Base-by-base conservation (phyloP, 768 basidiomycete genomes). In the Pleurotus eryngii region DNA sequence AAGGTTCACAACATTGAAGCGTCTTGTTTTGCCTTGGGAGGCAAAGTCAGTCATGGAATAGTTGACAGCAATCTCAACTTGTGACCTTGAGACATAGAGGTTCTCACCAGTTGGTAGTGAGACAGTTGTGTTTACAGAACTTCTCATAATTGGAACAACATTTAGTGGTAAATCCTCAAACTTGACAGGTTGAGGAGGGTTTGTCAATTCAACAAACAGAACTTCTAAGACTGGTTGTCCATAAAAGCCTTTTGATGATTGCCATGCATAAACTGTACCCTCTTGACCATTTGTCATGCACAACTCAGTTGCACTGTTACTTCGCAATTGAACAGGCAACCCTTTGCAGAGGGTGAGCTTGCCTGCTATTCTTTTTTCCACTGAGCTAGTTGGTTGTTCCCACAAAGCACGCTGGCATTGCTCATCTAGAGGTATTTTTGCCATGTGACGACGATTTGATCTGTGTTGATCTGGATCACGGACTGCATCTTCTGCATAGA, bases 261-360 rank as follows among this genome's bases (percentile, higher is more conserved):
- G 46, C 71, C 71, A 72, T 1, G 63, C 65, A 53, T 49, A 42
- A 2, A 72, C 66, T 42, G 47, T 45, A 3, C 57, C 70, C 56
- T 71, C 67, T 59, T 68, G 67, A 1, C 71, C 71, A 53, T 67
- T 67, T 22, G 70, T 72, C 3, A 70, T 68, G 50, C 68, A 68
- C 6, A 68, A 50, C 38, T 71, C 70, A 40, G 68, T 71, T 1
- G 66, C 68, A 39, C 63, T 56, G 61, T 72, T 72, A 48, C 60
- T 59, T 17, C 61, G 46, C 5, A 71, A 61, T 53, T 70, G 65
- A 5, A 72, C 61, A 55, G 71, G 70, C 57, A 72, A 58, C 2
- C 69, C 70, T 46, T 62, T 45, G 57, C 71, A 71, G 2, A 72
- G 58, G 4, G 62, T 55, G 3, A 77, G 55, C 38, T 67, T 66